A percentile compares a stretch with the other conserved stretches of the same genome.
These are phyloP conservation scores for Xylariomycetidae sp. DNA, from an alignment of 2,329 filamentous ascomycete genomes.

Conservation along the genomic window DNA sequence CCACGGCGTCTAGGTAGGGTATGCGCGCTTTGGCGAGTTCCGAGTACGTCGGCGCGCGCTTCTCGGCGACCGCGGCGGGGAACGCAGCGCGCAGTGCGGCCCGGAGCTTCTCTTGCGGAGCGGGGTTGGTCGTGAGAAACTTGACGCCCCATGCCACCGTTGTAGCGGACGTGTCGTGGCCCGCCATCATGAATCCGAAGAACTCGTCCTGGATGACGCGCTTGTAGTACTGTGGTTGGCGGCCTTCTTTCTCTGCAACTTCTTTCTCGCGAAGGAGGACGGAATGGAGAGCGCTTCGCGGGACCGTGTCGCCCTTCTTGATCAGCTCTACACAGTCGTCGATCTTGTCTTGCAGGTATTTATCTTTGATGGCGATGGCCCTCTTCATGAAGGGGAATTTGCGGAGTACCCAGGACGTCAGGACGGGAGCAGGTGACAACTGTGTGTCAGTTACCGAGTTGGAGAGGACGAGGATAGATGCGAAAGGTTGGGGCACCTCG, in stretches of 20 bases:
- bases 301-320: conserved; percentile 10
- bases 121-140: conserved; percentile 19
- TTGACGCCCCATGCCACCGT: conserved; percentile 26
- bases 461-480: conserved; percentile 22
- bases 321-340: conserved; percentile 17
- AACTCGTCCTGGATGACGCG: conserved; percentile 22
- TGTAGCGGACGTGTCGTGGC: conserved; percentile 28
- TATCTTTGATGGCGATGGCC: conserved; percentile 25
- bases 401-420: conserved; percentile 24
- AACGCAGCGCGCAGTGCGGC: conserved; percentile 11
- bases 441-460: conserved; percentile 24
- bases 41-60: conserved; percentile 14
- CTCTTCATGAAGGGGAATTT: conserved; percentile 24
- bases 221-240: conserved; percentile 17
- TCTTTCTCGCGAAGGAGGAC: conserved; percentile 29
- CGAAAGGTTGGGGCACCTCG: conserved; percentile 17
- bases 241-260: conserved; percentile 20
- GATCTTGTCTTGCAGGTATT: conserved; percentile 21
- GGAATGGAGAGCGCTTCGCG: conserved; percentile 27
- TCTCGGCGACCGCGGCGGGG: conserved; percentile 11
- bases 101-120: conserved; percentile 23
- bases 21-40: conserved; percentile 20
- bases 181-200: conserved; percentile 28
- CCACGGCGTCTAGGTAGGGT: conserved; percentile 27
- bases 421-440: conserved; percentile 22